Base-by-base conservation (phyloP, 495 filamentous ascomycete species). In the Aspergillus funiculosus region DNA sequence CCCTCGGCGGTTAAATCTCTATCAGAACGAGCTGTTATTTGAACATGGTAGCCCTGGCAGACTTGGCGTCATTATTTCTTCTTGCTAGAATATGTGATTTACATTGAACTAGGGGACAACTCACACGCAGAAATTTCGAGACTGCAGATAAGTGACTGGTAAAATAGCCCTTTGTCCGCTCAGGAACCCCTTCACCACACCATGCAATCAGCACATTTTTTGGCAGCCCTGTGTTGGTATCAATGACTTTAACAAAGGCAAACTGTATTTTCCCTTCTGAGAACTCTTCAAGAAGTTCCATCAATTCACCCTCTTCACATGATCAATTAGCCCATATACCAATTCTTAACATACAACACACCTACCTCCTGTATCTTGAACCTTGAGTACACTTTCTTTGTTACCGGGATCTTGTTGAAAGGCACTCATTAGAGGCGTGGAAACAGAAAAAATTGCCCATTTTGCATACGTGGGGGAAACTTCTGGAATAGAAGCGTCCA, bases 111-210 rank as follows among this genome's bases (percentile, higher is more conserved):
- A 37, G 17, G 36, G 21, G 20, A 26, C 15, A 29, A 43, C 75
- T 66, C 66, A 83, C 81, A 71, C 95, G 89, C 19, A 99, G 74
- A 45, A 95, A 74, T 63, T 94, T 95, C 22, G 88, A 82, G 20
- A 96, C 88, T 13, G 87, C 81, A 47, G 87, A 81, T 14, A 90
- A 64, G 69, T 99, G 89, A 59, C 89, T 95, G 25, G 88, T 96
- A 58, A 97, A 99, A 61, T 97, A 97, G 18, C 92, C 92, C 61
- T 97, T 97, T 11, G 90, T 96, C 54, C 90, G 76, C 70, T 97
- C 92, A 6, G 92, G 92, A n/a, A 99, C 92, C 45, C 94, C 94
- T 55, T 94, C 90, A 30, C 92, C 92, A 62, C 92, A 99, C 92
- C 92, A 99, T 30, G 82, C 90, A 56, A 99, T 88, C 38, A 99